phyloP scores from a whole-genome alignment of 129 eudicot species.

The Erigeron canadensis region DNA sequence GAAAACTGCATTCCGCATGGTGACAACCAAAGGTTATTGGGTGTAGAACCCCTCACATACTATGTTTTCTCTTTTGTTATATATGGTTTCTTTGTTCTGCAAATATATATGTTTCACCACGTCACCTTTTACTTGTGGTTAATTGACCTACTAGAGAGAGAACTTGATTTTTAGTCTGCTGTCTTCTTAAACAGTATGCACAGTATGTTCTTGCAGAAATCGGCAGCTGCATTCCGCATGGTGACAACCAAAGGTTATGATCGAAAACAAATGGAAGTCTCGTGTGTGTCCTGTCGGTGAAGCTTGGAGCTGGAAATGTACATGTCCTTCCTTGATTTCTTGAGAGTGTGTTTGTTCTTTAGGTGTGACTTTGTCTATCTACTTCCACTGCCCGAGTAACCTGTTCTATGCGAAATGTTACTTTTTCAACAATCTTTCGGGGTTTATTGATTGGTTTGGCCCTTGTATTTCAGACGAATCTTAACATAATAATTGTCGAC shows the following conservation, averaged over 20 bases:
- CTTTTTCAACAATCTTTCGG: constrained; percentile 7
- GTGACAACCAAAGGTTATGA: constrained; percentile 73
- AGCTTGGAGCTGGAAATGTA: too few species aligned
- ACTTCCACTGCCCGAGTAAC: neutral
- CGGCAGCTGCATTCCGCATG: constrained; percentile 57
- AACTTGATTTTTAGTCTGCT: neutral
- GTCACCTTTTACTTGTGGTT: neutral
- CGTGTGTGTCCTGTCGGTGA: neutral
- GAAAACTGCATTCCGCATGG: too few species aligned
- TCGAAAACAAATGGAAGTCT: constrained; percentile 32
- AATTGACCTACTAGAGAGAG: neutral
- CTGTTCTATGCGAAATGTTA: neutral
- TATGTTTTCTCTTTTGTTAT: neutral
- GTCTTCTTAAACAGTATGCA: constrained; percentile 19
- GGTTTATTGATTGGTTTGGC: constrained; percentile 8
- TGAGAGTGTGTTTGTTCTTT: constrained; percentile 11
- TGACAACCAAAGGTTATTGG: too few species aligned
- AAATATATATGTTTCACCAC: neutral
- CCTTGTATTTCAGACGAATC: neutral
- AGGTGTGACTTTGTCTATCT: constrained; percentile 14
- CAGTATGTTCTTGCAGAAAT: constrained; percentile 56
- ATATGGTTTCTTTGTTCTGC: too few species aligned
- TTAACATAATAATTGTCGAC: constrained; percentile 7
- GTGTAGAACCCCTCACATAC: too few species aligned
- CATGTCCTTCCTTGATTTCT: neutral